A percentile compares a stretch with the other conserved stretches of the same genome.
Evolutionary conservation across 2,329 filamentous ascomycete species (phyloP).

Genomic region (Hymenoscyphus occultus): DNA sequence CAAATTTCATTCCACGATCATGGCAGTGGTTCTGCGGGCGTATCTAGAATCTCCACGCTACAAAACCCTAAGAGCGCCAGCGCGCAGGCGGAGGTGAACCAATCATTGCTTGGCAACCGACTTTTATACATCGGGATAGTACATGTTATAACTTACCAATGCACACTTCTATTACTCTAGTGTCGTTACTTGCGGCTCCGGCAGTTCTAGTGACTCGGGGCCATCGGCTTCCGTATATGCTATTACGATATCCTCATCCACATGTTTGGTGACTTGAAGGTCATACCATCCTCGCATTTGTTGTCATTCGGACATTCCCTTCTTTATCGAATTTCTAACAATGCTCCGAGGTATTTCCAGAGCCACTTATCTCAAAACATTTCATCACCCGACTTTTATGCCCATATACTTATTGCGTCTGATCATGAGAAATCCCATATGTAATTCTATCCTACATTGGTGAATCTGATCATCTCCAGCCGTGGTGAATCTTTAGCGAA

Average conservation of each 20-base stretch:
- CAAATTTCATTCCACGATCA: background rate
- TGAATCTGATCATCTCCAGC: background rate
- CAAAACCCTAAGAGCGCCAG: background rate
- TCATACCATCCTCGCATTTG: background rate
- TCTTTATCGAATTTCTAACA: constrained; percentile 5
- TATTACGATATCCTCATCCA: background rate
- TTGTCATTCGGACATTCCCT: constrained; percentile 1
- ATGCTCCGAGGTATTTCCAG: constrained; percentile 1
- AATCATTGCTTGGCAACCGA: background rate
- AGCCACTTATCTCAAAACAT: background rate
- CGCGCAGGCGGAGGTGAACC: too few species aligned
- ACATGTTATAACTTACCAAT: background rate
- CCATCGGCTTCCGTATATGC: background rate
- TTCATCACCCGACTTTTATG: constrained; percentile 4
- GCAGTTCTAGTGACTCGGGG: background rate
- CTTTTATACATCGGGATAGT: background rate
- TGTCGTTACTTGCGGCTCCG: background rate
- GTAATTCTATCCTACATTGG: background rate
- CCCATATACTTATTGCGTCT: background rate
- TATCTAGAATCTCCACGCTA: background rate
- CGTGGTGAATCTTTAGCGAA: background rate
- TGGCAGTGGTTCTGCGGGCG: background rate
- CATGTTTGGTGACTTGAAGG: background rate
- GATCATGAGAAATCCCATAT: background rate
- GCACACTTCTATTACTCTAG: too few species aligned